Evolutionary conservation across 2,329 filamentous ascomycete genomes (phyloP).

Genomic region (Davidsoniella australis): DNA sequence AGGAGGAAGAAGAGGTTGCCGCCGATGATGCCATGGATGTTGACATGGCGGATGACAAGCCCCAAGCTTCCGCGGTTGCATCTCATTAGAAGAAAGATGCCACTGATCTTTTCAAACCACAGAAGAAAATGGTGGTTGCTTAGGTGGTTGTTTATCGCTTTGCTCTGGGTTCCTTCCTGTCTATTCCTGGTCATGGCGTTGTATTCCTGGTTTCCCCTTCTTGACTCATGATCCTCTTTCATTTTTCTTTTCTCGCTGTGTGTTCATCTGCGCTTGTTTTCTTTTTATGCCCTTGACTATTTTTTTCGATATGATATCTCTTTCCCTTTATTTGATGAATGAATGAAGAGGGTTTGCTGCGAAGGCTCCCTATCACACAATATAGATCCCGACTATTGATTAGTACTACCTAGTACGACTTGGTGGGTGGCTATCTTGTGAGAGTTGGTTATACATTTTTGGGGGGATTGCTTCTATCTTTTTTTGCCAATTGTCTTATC

Average conservation of each 20-base stretch:
- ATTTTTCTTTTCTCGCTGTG: background rate
- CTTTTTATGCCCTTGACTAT: background rate
- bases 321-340: conserved; percentile 2
- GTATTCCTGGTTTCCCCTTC: conserved; percentile 8
- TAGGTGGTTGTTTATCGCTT: conserved; percentile 5
- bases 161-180: conserved; percentile 9
- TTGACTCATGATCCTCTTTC: conserved; percentile 5
- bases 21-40: conserved; percentile 34
- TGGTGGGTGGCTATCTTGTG: no score
- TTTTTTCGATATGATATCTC: conserved; percentile 4
- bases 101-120: conserved; percentile 4
- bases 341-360: no score
- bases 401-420: no score
- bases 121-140: conserved; percentile 7
- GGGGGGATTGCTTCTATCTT: no score
- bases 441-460: no score
- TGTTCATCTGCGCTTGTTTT: background rate
- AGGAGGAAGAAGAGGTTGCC: conserved; percentile 28
- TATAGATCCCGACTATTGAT: no score
- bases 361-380: no score
- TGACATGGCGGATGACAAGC: conserved; percentile 24
- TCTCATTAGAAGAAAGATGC: conserved; percentile 10
- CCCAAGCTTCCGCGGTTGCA: conserved; percentile 15
- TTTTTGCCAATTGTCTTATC: no score
- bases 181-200: conserved; percentile 10